A percentile compares a stretch with the other conserved stretches of the same genome.
These are phyloP conservation scores for Stachybotrys echinatus DNA, from an alignment of 2,329 filamentous ascomycete species.

Conservation along the genomic window DNA sequence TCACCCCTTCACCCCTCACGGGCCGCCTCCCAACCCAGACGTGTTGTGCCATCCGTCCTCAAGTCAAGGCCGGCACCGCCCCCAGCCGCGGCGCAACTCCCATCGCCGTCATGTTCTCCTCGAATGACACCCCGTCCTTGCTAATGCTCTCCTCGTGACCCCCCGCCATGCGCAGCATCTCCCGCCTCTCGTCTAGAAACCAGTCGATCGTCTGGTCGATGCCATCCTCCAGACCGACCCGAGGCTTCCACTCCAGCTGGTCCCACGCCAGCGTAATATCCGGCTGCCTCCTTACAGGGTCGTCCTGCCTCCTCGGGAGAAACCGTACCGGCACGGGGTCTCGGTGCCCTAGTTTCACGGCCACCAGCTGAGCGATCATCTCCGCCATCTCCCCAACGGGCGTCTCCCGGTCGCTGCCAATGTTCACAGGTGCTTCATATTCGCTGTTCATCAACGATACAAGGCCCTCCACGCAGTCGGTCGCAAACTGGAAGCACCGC, in stretches of 20 bases:
- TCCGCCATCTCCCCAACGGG: slow-evolving; percentile 5
- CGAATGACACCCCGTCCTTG: too few species aligned
- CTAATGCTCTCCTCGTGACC: too few species aligned
- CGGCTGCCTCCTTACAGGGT: slow-evolving; percentile 7
- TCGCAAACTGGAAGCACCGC: slow-evolving; percentile 8
- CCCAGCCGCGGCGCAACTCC: too few species aligned
- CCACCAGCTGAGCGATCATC: slow-evolving; percentile 5
- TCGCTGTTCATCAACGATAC: slow-evolving; percentile 6
- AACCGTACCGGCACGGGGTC: slow-evolving; percentile 1
- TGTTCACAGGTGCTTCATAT: slow-evolving; percentile 6
- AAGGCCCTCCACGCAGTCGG: slow-evolving; percentile 6
- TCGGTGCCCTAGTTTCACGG: slow-evolving; percentile 3
- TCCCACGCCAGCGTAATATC: slow-evolving; percentile 6
- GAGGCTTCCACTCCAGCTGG: slow-evolving; percentile 5
- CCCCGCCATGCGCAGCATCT: not conserved
- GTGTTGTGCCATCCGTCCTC: too few species aligned
- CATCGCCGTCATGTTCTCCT: too few species aligned
- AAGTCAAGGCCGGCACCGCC: too few species aligned
- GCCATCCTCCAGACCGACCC: slow-evolving; percentile 6
- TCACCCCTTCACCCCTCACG: too few species aligned
- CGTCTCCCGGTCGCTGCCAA: slow-evolving; percentile 7
- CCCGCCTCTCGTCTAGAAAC: slow-evolving; percentile 4
- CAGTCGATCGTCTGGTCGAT: slow-evolving; percentile 5
- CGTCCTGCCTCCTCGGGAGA: slow-evolving; percentile 7
- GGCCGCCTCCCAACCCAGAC: too few species aligned